Base-by-base conservation (phyloP, 192 early-diverging fungal species). In the Lobosporangium transversale region DNA sequence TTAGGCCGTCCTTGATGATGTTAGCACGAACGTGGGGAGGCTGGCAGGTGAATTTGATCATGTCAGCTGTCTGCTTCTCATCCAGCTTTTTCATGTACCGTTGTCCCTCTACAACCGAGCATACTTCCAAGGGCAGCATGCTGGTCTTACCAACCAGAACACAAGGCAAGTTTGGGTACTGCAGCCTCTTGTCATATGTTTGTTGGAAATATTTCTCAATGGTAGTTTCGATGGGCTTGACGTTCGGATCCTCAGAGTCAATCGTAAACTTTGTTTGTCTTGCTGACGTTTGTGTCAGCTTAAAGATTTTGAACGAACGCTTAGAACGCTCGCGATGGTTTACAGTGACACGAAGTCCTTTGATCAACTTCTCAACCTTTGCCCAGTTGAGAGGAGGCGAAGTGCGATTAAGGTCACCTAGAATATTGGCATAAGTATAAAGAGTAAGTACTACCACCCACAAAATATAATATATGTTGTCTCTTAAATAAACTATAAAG, bases 11-110 rank as follows among this genome's bases (percentile, higher is more conserved):
- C 12, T 84, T 87, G 68, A 98, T 98, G 66, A 90, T 93, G 69
- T 90, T 86, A 58, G 88, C 85, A 48, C 96, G 92, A 27, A 92
- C 85, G 51, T 85, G 80, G 1, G 97, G 97, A 21, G 81, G 83
- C 79, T 93, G 89, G 62, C 93, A 94, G 1, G 95, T 95, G 70
- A 95, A 95, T 31, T 89, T 94, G 74, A 98, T 96, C 95, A 98
- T 97, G 65, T 98, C 95, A 0, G 94, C 91, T 0, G 97, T 97
- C 84, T 95, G 91, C 26, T 74, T 71, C 53, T 96, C 94, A 62
- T 94, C 90, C 21, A 97, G 82, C 66, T 94, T 94, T 70, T 91
- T 85, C 75, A 85, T 76, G 80, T 93, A 90, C 32, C 94, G 86
- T 82, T 96, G 95, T 55, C 94, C 95, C 33, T 89, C 84, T 32